Conservation (phyloP, 768 basidiomycete species). For the Crassisporium funariophilum region DNA sequence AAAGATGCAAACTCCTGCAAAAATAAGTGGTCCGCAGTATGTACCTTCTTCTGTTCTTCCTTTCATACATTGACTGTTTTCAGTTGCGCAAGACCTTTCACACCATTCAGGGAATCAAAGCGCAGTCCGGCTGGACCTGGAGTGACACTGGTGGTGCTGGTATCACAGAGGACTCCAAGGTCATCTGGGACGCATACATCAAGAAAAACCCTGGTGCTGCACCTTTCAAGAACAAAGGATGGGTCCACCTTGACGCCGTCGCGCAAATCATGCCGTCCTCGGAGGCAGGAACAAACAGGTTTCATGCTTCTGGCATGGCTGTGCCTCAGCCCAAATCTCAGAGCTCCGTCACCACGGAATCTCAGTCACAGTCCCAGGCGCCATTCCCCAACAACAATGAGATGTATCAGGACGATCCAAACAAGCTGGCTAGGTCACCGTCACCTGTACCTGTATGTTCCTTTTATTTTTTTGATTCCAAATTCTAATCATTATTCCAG, state of each 20-base stretch:
- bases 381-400: too few relatives aligned
- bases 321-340: too few relatives aligned
- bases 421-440: too few relatives aligned
- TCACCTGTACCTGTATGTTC: too few relatives aligned
- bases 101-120: neutral
- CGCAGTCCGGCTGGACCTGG: conserved; percentile 2
- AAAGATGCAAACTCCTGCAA: too few relatives aligned
- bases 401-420: too few relatives aligned
- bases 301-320: too few relatives aligned
- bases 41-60: neutral
- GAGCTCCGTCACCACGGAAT: too few relatives aligned
- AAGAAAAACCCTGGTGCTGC: conserved; percentile 7
- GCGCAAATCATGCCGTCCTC: conserved; percentile 6
- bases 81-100: conserved; percentile 1
- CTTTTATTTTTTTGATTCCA: too few relatives aligned
- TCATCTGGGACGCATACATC: conserved; percentile 1
- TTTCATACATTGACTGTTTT: neutral
- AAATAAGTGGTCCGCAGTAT: too few relatives aligned
- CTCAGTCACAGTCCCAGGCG: too few relatives aligned
- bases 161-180: conserved; percentile 2
- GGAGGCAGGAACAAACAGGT: neutral
- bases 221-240: conserved; percentile 11
- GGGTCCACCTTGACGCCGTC: conserved; percentile 5
- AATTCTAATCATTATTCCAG: too few relatives aligned
- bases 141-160: conserved; percentile 7